Base-by-base conservation (phyloP, 345 rosid species). In the Linum lewisii region DNA sequence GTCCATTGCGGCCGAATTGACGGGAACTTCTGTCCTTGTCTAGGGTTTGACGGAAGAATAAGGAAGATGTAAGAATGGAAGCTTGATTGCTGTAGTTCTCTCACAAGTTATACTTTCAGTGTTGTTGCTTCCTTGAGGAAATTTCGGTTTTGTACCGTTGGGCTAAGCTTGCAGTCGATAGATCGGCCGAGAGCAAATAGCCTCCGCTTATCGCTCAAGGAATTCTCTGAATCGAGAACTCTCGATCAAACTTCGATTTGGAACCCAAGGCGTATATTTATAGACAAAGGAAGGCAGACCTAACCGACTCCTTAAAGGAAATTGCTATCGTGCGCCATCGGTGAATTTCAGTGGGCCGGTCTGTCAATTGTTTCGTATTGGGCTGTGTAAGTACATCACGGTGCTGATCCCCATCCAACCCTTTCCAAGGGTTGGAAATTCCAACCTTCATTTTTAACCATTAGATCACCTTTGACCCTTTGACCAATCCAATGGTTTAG, bases 1-100 rank as follows among this genome's bases (percentile, higher is more conserved):
- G 79, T 93, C 72, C 80, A 77, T 77, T 51, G 63, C 56, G 42
- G 62, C 25, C 59, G 52, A 29, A 22, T 6, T 24, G 8, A 20
- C 7, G 7, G 47, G 24, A 21, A 19, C 13, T 2, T 57, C 62
- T 34, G 68, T 57, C 62, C 63, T 60, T n/a, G 23, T 24, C 23
- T 58, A 58, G 63, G 60, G 56, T 66, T 67, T 58, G 59, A 7
- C n/a, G 34, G 4, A 29, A 19, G 21, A 38, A 51, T 34, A 24
- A 54, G 32, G 13, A 54, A 42, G 47, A 42, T 16, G 16, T 16
- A 42, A 10, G 15, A 11, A 11, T 42, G 4, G 47, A 11, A 11
- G 15, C 47, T 42, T 11, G 16, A 7, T n/a, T 42, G 47, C 18
- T 42, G 16, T 16, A 0, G 1, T 42, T 42, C 47, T 42, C 13